Percentiles rank a stretch among this genome's conserved stretches.
These are phyloP conservation scores for Laguncularia racemosa DNA, from an alignment of 345 rosid species.

Conservation along the genomic window DNA sequence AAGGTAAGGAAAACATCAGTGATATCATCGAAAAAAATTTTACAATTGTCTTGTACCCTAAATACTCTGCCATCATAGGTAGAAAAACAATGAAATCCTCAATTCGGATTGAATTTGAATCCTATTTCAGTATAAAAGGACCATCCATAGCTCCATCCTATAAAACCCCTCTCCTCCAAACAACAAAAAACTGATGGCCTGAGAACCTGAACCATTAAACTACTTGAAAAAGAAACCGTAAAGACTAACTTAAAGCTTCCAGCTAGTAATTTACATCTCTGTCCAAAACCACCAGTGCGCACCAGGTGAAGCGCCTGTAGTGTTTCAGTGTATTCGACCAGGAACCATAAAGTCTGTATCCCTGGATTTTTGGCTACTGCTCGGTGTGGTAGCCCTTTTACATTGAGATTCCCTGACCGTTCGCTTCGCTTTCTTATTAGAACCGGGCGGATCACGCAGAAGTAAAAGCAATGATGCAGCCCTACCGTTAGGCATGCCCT, in stretches of 20 bases:
- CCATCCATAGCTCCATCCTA: too few relatives aligned
- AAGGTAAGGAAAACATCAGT: too few relatives aligned
- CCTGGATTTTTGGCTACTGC: conserved; percentile 20
- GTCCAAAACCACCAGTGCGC: not conserved
- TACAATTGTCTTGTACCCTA: too few relatives aligned
- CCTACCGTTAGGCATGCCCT: conserved; percentile 24
- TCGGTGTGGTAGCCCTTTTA: conserved; percentile 26
- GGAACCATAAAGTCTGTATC: conserved; percentile 1
- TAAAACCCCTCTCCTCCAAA: too few relatives aligned
- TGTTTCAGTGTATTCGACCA: conserved; percentile 1
- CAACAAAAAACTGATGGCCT: not conserved
- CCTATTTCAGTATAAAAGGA: too few relatives aligned
- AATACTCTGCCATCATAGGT: too few relatives aligned
- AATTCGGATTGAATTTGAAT: too few relatives aligned
- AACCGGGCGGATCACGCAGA: conserved; percentile 5
- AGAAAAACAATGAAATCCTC: too few relatives aligned
- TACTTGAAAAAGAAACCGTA: not conserved
- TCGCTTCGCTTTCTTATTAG: conserved; percentile 17
- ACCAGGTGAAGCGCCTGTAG: not conserved
- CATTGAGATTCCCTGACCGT: conserved; percentile 23
- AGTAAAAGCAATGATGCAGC: conserved; percentile 24
- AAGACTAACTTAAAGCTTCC: too few relatives aligned
- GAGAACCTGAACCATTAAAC: not conserved
- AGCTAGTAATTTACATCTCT: not conserved
- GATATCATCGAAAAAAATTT: too few relatives aligned